Percentiles rank a stretch among this genome's conserved stretches.
These are phyloP conservation scores for Aspergillus pseudoterreus DNA, from an alignment of 2,329 filamentous ascomycete genomes.

Conservation along the genomic window DNA sequence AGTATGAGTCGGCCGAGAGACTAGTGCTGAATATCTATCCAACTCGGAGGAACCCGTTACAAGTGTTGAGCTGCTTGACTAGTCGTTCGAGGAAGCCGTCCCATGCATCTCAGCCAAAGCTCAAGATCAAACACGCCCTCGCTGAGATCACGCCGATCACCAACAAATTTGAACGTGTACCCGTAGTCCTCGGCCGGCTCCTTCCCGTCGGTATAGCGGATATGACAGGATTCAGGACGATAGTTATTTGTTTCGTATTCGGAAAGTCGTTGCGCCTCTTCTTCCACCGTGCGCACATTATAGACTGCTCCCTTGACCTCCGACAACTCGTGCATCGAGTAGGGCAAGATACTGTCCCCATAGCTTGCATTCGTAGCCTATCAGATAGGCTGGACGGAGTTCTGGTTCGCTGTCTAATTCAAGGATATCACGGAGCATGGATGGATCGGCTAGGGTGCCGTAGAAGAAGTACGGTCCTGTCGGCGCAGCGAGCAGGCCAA, in stretches of 20 bases:
- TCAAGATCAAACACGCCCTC: constrained; percentile 18
- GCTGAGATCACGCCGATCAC: constrained; percentile 15
- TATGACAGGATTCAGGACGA: constrained; percentile 9
- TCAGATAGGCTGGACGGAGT: constrained; percentile 19
- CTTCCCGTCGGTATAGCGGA: constrained; percentile 15
- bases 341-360: constrained; percentile 30
- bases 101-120: constrained; percentile 15
- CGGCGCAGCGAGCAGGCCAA: constrained; percentile 7
- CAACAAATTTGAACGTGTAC: constrained; percentile 18
- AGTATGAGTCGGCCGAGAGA: no score
- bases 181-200: constrained; percentile 11
- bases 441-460: constrained; percentile 31
- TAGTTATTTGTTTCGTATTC: constrained; percentile 22
- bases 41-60: no score
- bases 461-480: constrained; percentile 35
- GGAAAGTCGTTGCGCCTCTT: constrained; percentile 19
- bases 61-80: no score
- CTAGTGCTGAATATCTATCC: no score
- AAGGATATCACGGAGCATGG: constrained; percentile 24
- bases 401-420: constrained; percentile 13
- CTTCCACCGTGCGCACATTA: constrained; percentile 16
- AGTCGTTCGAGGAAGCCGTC: neutral
- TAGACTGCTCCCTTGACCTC: constrained; percentile 22
- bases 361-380: constrained; percentile 24
- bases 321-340: constrained; percentile 11